A percentile compares a stretch with the other conserved stretches of the same genome.
Evolutionary conservation across 164 flowering plant species (phyloP).

Genomic region (Tetracentron sinense): DNA sequence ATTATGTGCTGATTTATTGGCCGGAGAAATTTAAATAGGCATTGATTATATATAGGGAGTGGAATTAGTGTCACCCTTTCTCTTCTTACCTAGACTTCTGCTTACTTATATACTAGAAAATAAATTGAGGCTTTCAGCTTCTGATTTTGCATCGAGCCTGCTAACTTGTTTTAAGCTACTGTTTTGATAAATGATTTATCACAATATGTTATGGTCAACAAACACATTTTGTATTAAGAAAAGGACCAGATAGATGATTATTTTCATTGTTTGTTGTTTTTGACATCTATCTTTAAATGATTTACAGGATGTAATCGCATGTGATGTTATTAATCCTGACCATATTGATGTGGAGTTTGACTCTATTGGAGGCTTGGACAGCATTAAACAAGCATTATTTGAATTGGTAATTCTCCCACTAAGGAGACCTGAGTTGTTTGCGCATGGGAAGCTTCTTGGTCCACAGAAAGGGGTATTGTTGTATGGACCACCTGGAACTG

Average conservation of each 20-base stretch:
- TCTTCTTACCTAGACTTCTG: too few relatives aligned
- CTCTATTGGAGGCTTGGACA: constrained; percentile 65
- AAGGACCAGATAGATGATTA: not conserved
- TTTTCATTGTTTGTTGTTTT: not conserved
- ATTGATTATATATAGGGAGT: too few relatives aligned
- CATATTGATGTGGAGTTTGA: constrained; percentile 60
- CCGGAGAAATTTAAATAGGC: too few relatives aligned
- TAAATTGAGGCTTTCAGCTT: too few relatives aligned
- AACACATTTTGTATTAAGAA: too few relatives aligned
- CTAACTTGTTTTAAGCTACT: too few relatives aligned
- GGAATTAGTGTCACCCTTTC: too few relatives aligned
- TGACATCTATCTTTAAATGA: not conserved
- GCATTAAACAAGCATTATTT: constrained; percentile 48
- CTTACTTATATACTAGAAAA: too few relatives aligned
- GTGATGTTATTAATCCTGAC: constrained; percentile 67
- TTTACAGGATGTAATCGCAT: constrained; percentile 64
- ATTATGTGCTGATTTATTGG: too few relatives aligned
- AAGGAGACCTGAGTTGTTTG: constrained; percentile 58
- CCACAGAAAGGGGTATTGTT: constrained; percentile 67
- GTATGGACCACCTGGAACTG: constrained; percentile 81
- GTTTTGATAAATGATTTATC: too few relatives aligned
- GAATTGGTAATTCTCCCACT: constrained; percentile 71
- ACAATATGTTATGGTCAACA: too few relatives aligned
- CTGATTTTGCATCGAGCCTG: too few relatives aligned
- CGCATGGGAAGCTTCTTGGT: constrained; percentile 63